phyloP scores from a whole-genome alignment of 2,329 filamentous ascomycete species.

The Coniochaeta prunicola region DNA sequence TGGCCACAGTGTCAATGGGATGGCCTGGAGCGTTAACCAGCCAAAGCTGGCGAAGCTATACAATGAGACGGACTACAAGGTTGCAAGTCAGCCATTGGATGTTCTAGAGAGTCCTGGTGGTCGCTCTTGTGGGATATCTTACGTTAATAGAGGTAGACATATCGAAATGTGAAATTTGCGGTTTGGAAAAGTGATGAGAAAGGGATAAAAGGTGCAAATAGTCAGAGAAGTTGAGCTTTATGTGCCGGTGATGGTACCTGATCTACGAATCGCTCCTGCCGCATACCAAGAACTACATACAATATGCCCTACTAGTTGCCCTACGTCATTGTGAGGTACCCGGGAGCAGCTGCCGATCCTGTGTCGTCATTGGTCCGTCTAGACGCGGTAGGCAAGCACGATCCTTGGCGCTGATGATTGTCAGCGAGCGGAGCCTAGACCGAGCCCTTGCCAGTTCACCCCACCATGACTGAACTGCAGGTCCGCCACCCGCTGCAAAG shows the following conservation, averaged over 20 bases:
- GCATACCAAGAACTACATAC: not conserved
- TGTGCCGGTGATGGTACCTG: not conserved
- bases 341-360: not conserved
- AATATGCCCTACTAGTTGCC: too few relatives aligned
- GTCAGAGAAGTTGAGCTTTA: not conserved
- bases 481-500: not conserved
- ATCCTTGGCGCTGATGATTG: not conserved
- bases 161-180: not conserved
- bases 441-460: not conserved
- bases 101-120: not conserved
- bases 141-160: not conserved
- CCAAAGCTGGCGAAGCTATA: conserved; percentile 44
- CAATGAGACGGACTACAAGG: conserved; percentile 30
- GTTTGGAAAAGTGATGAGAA: not conserved
- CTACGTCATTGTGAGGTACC: not conserved
- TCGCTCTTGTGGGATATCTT: not conserved
- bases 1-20: conserved; percentile 40
- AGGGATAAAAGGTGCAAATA: not conserved
- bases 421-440: not conserved
- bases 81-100: not conserved
- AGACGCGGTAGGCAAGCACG: not conserved
- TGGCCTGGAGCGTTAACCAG: conserved; percentile 41
- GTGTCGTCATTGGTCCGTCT: not conserved
- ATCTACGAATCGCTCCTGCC: not conserved
- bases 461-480: not conserved